Evolutionary conservation across 495 filamentous ascomycete genomes (phyloP).

Genomic region (Lepidopterella palustris): DNA sequence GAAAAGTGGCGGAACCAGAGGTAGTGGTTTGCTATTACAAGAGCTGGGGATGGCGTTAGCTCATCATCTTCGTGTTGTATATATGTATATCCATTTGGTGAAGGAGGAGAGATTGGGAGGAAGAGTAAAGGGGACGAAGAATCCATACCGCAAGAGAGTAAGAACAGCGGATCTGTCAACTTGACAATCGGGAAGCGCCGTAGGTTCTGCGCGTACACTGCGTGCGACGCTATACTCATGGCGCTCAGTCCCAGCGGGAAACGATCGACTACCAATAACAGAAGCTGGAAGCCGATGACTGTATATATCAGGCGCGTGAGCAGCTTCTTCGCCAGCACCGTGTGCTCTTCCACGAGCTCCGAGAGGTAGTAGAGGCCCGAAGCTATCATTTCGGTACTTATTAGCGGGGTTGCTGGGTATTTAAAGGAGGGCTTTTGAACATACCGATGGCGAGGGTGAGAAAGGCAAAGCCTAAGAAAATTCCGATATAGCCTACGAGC

Average conservation of each 20-base stretch:
- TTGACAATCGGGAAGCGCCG: constrained; percentile 83
- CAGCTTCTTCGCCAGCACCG: constrained; percentile 79
- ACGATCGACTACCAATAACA: constrained; percentile 73
- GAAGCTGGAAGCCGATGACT: constrained; percentile 65
- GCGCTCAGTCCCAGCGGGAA: constrained; percentile 70
- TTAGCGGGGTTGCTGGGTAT: neutral
- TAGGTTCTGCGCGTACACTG: constrained; percentile 84
- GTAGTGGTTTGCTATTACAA: constrained; percentile 90
- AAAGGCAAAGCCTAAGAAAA: constrained; percentile 84
- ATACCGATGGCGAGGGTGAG: constrained; percentile 91
- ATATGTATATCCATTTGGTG: neutral
- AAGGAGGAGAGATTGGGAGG: neutral
- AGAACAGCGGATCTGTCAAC: constrained; percentile 79
- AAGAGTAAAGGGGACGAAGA: neutral
- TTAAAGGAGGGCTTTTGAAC: neutral
- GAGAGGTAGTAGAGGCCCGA: constrained; percentile 97
- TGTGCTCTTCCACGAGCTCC: constrained; percentile 96
- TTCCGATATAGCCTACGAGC: constrained; percentile 79
- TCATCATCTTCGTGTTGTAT: too few relatives aligned
- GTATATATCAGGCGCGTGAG: constrained; percentile 78
- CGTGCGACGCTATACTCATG: constrained; percentile 74
- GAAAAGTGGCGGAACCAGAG: constrained; percentile 96
- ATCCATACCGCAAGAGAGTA: constrained; percentile 67
- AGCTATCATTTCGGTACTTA: constrained; percentile 44
- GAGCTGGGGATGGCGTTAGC: constrained; percentile 40